phyloP scores from a whole-genome alignment of 129 eudicot species.

The Tagetes patula region DNA sequence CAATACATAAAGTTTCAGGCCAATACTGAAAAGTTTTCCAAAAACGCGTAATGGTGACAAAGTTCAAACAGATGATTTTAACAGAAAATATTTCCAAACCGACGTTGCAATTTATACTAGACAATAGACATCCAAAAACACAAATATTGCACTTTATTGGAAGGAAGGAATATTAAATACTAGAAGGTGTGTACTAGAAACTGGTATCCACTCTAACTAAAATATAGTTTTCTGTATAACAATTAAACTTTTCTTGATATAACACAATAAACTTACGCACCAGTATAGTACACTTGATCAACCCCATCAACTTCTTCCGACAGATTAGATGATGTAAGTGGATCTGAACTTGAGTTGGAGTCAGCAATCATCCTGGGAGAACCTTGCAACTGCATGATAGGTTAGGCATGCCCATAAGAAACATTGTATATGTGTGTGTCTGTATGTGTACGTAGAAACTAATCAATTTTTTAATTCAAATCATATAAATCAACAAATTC shows the following conservation, averaged over 20 bases:
- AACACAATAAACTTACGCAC: slow-evolving; percentile 22
- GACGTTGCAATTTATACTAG: neutral
- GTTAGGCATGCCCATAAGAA: slow-evolving; percentile 13
- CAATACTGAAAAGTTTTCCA: neutral
- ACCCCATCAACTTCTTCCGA: slow-evolving; percentile 66
- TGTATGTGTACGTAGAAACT: neutral
- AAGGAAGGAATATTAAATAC: slow-evolving; percentile 11
- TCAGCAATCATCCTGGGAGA: slow-evolving; percentile 58
- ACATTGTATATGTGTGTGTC: slow-evolving; percentile 1
- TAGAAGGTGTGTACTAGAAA: slow-evolving; percentile 1
- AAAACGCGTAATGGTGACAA: neutral
- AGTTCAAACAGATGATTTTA: neutral
- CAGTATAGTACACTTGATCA: slow-evolving; percentile 46
- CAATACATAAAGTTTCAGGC: neutral
- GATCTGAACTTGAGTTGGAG: slow-evolving; percentile 63
- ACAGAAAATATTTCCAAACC: neutral
- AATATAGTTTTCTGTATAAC: slow-evolving; percentile 1
- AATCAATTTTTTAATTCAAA: neutral
- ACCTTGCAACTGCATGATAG: slow-evolving; percentile 58
- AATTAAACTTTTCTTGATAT: neutral
- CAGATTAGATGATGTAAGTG: slow-evolving; percentile 48
- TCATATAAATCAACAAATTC: neutral
- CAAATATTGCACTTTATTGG: neutral
- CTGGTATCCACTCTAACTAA: neutral
- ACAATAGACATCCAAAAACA: neutral